These are phyloP conservation scores for Rhizophora mangle DNA, from an alignment of 345 rosid species.

Conservation along the genomic window DNA sequence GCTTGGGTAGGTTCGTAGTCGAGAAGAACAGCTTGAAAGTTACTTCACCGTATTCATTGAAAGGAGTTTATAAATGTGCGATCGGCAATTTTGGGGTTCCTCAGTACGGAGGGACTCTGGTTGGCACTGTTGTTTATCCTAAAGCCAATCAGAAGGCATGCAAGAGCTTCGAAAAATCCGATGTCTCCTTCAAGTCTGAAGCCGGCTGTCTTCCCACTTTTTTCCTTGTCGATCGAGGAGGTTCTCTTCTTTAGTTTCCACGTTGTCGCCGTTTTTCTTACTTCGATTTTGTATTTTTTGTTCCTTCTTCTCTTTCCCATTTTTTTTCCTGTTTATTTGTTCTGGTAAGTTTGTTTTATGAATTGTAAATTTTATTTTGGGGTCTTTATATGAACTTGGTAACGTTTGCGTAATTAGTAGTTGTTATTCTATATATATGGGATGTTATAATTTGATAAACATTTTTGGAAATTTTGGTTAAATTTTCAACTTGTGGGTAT, in stretches of 20 bases:
- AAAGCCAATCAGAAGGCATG: slow-evolving; percentile 51
- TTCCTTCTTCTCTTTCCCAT: not conserved
- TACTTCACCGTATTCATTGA: slow-evolving; percentile 49
- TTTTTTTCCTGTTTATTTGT: too few species aligned
- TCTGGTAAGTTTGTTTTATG: too few species aligned
- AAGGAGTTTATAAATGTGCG: slow-evolving; percentile 55
- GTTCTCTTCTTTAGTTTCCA: slow-evolving; percentile 24
- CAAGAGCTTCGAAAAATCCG: slow-evolving; percentile 37
- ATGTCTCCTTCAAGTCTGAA: slow-evolving; percentile 41
- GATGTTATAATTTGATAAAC: too few species aligned
- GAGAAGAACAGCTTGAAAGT: slow-evolving; percentile 71
- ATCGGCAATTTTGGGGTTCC: slow-evolving; percentile 79
- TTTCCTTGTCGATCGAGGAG: slow-evolving; percentile 70
- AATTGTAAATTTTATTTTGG: too few species aligned
- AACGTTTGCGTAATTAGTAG: too few species aligned
- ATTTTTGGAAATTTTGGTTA: too few species aligned
- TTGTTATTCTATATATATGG: too few species aligned
- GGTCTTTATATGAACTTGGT: too few species aligned
- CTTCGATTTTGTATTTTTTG: not conserved
- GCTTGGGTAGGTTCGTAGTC: slow-evolving; percentile 66
- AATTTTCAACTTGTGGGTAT: too few species aligned
- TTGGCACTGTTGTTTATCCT: slow-evolving; percentile 54
- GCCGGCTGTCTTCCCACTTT: slow-evolving; percentile 51
- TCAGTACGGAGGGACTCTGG: slow-evolving; percentile 60
- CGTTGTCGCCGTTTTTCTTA: not conserved